Evolutionary conservation across 2,329 filamentous ascomycete genomes (phyloP), one percentile per base, ranked within the genome.

Genomic region (Fonsecaea pugnacius): DNA sequence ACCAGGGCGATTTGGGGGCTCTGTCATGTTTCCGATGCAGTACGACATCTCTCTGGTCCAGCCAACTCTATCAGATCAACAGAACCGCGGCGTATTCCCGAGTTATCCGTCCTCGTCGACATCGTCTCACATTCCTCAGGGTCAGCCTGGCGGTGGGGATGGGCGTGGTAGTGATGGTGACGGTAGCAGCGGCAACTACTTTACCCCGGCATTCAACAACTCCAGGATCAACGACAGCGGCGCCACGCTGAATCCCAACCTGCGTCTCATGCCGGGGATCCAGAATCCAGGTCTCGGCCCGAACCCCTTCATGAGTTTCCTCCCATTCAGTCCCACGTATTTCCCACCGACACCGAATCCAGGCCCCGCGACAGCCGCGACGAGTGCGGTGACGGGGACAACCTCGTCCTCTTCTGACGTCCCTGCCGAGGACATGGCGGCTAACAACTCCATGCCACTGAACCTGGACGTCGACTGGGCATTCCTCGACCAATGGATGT

Each of bases 401-500:
- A 30, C 27, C 0, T 48, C 18, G 16, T 30, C 38, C 21, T 48
- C 43, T 7, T 7, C 7, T 8, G 43, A 48, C 3, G 18, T 30
- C 27, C 27, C 18, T 21, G 43, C 43, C 18, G 43, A 21, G 43
- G 43, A 48, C 18, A 48, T 48, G 43, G 18, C 40, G 7, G 38
- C 38, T 5, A 14, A 12, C n/a, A n/a, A 10, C 21, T 27, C 43
- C 8, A 24, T 48, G 21, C 43, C 16, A 2, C 8, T 53, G 50
- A 54, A 62, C 27, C 46, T 63, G 33, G 66, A 63, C 33, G 40
- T 67, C 35, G 66, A 67, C 63, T 67, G 66, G 66, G 52, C 66
- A 1, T 53, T 67, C 16, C 46, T 65, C 12, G 66, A 67, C 27
- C 66, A 67, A 35, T 69, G 64, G 64, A 69, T 69, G 65, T 62